These are phyloP conservation scores for Hymenoscyphus infarciens DNA, from an alignment of 2,329 filamentous ascomycete genomes.

Conservation along the genomic window DNA sequence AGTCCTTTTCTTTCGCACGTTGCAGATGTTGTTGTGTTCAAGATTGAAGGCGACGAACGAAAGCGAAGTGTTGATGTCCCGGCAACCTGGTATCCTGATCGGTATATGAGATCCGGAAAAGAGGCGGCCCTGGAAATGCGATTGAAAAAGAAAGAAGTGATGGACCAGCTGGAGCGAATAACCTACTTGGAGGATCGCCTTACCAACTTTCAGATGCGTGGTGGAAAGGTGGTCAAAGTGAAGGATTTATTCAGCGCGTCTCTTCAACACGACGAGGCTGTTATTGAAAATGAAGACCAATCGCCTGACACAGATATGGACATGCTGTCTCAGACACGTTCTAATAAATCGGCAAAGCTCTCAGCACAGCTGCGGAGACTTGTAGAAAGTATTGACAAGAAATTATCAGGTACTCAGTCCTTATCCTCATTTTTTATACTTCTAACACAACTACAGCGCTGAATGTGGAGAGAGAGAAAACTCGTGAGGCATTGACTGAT, in stretches of 20 bases:
- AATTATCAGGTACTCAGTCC: conserved; percentile 29
- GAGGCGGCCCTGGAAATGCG: conserved; percentile 46
- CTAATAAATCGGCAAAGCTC: conserved; percentile 22
- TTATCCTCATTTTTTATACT: not conserved
- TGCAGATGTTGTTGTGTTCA: conserved; percentile 50
- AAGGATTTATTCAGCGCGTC: conserved; percentile 31
- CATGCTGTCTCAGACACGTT: conserved; percentile 6
- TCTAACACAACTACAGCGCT: conserved; percentile 27
- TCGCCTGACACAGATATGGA: conserved; percentile 20
- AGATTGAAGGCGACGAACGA: conserved; percentile 41
- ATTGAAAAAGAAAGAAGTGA: conserved; percentile 26
- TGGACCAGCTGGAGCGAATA: conserved; percentile 31
- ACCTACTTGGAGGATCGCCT: conserved; percentile 29
- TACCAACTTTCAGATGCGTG: conserved; percentile 22
- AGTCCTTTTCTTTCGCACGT: conserved; percentile 34
- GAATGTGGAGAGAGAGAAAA: conserved; percentile 32
- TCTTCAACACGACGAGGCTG: conserved; percentile 32
- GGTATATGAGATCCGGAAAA: conserved; percentile 46
- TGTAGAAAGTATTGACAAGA: conserved; percentile 34
- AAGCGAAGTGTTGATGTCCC: conserved; percentile 48
- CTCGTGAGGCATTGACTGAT: conserved; percentile 33
- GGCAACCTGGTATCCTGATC: conserved; percentile 50
- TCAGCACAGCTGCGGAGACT: conserved; percentile 31
- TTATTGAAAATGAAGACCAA: conserved; percentile 15
- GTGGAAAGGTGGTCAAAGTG: conserved; percentile 30